Percentiles rank a stretch among this genome's conserved stretches.
These are phyloP conservation scores for Strobilomyces dryophilus DNA, from an alignment of 768 basidiomycete genomes.

Conservation along the genomic window DNA sequence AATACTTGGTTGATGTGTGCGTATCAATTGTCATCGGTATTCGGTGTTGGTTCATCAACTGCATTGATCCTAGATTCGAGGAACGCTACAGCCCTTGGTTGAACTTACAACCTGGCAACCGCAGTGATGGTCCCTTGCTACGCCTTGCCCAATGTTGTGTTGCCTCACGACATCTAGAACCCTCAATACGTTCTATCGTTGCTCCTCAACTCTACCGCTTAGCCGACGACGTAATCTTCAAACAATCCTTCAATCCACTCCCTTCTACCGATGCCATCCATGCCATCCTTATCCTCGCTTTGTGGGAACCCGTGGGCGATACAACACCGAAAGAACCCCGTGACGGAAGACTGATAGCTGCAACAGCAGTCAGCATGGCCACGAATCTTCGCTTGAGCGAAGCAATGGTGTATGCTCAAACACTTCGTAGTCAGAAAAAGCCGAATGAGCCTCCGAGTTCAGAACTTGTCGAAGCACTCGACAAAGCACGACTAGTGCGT, in stretches of 20 bases:
- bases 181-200: constrained; percentile 32
- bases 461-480: constrained; percentile 33
- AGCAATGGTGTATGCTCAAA: constrained; percentile 31
- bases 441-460: constrained; percentile 21
- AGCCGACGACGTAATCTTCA: constrained; percentile 36
- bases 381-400: constrained; percentile 40
- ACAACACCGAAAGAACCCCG: constrained; percentile 27
- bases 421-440: constrained; percentile 29
- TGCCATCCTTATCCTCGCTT: constrained; percentile 38
- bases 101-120: constrained; percentile 32
- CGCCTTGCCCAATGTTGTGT: constrained; percentile 45
- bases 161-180: constrained; percentile 41
- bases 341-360: constrained; percentile 38
- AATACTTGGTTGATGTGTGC: constrained; percentile 38
- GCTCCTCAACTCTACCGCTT: constrained; percentile 39
- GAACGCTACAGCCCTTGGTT: constrained; percentile 43
- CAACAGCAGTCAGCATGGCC: constrained; percentile 44
- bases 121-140: constrained; percentile 32
- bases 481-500: constrained; percentile 38
- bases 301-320: constrained; percentile 42
- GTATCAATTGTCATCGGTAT: constrained; percentile 6
- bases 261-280: constrained; percentile 40
- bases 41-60: not conserved
- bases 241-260: constrained; percentile 39
- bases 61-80: constrained; percentile 34